Evolutionary conservation across 768 basidiomycete species (phyloP).

Genomic region (Rhizopogon salebrosus): DNA sequence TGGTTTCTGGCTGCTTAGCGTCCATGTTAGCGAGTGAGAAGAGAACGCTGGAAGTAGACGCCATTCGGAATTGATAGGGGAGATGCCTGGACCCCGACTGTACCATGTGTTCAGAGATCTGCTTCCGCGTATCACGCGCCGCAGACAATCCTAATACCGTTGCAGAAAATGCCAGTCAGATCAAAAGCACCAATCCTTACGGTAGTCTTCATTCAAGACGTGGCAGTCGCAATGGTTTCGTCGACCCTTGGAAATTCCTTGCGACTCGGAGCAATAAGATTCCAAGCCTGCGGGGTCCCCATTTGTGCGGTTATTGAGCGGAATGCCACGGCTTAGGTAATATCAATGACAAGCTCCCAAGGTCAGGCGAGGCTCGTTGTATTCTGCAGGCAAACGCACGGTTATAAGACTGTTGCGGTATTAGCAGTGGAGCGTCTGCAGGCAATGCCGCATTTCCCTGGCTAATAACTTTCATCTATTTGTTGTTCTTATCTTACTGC

Average conservation of each 20-base stretch:
- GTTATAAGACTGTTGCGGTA: slow-evolving; percentile 8
- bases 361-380: slow-evolving; percentile 9
- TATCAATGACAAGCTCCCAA: no score
- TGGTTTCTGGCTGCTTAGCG: not conserved
- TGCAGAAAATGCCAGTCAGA: no score
- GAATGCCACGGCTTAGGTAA: slow-evolving; percentile 22
- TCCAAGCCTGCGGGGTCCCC: no score
- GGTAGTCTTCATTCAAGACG: no score
- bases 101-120: no score
- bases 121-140: not conserved
- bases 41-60: not conserved
- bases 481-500: slow-evolving; percentile 6
- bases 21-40: not conserved
- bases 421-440: slow-evolving; percentile 9
- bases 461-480: slow-evolving; percentile 18
- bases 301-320: not conserved
- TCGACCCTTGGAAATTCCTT: no score
- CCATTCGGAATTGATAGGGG: not conserved
- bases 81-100: no score
- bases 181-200: no score
- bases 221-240: no score
- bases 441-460: slow-evolving; percentile 23
- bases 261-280: no score
- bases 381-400: slow-evolving; percentile 5
- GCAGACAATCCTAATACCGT: not conserved